phyloP scores from a whole-genome alignment of 129 eudicot genomes.

The Rutidosis leptorrhynchoides region DNA sequence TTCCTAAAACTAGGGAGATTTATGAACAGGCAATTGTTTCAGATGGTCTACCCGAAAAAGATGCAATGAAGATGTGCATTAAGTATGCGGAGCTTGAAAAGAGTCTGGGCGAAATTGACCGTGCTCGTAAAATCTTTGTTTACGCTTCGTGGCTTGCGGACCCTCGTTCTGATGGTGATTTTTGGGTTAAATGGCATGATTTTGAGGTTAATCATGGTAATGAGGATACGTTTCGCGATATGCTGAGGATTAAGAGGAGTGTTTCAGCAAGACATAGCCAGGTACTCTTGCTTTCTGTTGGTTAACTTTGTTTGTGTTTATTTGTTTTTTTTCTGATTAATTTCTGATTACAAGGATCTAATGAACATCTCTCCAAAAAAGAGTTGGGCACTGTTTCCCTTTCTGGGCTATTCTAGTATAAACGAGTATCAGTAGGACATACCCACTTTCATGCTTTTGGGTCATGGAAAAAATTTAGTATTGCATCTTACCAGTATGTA shows the following conservation, averaged over 20 bases:
- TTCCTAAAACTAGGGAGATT: conserved; percentile 82
- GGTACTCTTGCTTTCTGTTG: conserved; percentile 31
- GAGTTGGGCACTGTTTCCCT: neutral
- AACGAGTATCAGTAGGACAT: neutral
- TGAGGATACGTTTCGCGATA: conserved; percentile 89
- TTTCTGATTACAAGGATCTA: neutral
- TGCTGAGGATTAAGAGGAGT: conserved; percentile 88
- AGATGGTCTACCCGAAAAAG: conserved; percentile 89
- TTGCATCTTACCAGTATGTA: neutral
- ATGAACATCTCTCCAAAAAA: neutral
- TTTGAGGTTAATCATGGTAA: conserved; percentile 97
- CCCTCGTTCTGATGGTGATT: conserved; percentile 68
- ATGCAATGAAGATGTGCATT: conserved; percentile 76
- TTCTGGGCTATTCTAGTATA: neutral
- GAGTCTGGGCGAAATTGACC: conserved; percentile 90
- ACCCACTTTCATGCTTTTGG: neutral
- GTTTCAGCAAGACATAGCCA: conserved; percentile 95
- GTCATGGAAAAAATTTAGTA: neutral
- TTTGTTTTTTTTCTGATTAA: neutral
- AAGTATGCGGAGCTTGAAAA: conserved; percentile 93
- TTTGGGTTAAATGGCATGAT: conserved; percentile 90
- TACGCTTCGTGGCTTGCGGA: conserved; percentile 75
- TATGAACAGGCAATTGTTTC: conserved; percentile 89
- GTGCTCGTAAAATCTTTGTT: conserved; percentile 64
- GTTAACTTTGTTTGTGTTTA: neutral